These are phyloP conservation scores for Pythium dissotocum DNA, from an alignment of 352 stramenopile genomes.

Conservation along the genomic window DNA sequence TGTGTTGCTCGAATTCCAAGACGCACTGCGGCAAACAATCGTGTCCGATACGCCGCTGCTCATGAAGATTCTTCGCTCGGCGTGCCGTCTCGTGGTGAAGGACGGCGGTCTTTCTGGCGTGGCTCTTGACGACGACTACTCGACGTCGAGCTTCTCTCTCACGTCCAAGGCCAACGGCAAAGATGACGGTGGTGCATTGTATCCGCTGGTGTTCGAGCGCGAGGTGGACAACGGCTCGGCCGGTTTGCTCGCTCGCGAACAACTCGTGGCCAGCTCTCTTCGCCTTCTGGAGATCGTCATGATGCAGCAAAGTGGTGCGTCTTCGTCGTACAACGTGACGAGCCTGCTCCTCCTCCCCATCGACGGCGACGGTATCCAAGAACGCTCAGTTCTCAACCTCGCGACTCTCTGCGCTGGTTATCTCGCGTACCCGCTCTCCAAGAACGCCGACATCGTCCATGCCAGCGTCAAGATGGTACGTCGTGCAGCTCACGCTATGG, in stretches of 20 bases:
- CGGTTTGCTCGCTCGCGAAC: slow-evolving; percentile 32
- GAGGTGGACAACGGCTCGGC: slow-evolving; percentile 29
- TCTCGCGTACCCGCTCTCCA: slow-evolving; percentile 45
- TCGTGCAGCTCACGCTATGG: slow-evolving; percentile 34
- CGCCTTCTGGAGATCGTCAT: slow-evolving; percentile 48
- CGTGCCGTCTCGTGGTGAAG: slow-evolving; percentile 14
- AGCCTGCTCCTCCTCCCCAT: slow-evolving; percentile 48
- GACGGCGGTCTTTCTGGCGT: slow-evolving; percentile 1
- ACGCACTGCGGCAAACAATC: slow-evolving; percentile 47
- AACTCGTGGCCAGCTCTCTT: slow-evolving; percentile 47
- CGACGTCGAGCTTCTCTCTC: slow-evolving; percentile 2
- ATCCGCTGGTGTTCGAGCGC: slow-evolving; percentile 39
- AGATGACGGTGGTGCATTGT: slow-evolving; percentile 18
- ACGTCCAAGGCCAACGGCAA: slow-evolving; percentile 7
- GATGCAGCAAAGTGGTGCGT: slow-evolving; percentile 2
- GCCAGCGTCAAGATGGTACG: slow-evolving; percentile 58
- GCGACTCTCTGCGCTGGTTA: slow-evolving; percentile 57
- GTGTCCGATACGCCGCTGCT: slow-evolving; percentile 52
- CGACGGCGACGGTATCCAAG: slow-evolving; percentile 40
- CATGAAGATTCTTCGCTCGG: slow-evolving; percentile 52
- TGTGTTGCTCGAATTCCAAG: slow-evolving; percentile 50
- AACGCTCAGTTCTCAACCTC: slow-evolving; percentile 43
- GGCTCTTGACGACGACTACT: slow-evolving; percentile 29
- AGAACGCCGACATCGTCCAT: slow-evolving; percentile 38
- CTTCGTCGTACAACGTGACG: slow-evolving; percentile 1